phyloP scores from a whole-genome alignment of 176 grass and related monocot genomes.

The Oryza glumipatula region DNA sequence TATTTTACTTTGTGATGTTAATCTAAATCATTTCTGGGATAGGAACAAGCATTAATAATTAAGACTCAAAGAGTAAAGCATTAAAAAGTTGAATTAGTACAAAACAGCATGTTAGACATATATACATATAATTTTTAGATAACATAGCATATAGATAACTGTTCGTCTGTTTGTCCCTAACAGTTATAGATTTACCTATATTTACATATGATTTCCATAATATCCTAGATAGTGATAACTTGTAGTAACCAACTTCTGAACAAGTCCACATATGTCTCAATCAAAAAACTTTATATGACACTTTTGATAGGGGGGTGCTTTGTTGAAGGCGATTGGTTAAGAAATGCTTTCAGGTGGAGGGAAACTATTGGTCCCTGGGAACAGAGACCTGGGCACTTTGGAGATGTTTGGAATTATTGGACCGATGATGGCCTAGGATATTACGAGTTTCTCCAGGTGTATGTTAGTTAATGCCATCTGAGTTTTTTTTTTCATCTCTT shows the following conservation, averaged over 20 bases:
- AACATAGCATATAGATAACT: not conserved
- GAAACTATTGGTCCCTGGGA: constrained; percentile 82
- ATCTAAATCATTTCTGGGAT: not conserved
- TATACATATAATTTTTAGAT: not conserved
- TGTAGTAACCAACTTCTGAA: not conserved
- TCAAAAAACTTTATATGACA: too few species aligned
- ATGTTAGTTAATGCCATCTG: constrained; percentile 26
- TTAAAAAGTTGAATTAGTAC: constrained; percentile 10
- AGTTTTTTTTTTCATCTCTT: not conserved
- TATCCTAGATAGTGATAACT: not conserved
- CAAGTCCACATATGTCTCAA: not conserved
- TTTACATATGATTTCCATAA: constrained; percentile 13
- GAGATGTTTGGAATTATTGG: constrained; percentile 90
- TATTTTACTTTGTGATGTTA: not conserved
- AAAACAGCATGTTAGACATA: constrained; percentile 11
- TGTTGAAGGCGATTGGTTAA: constrained; percentile 70
- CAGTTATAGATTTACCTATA: not conserved
- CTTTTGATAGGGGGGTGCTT: constrained; percentile 64
- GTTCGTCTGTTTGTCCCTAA: not conserved
- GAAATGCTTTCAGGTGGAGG: constrained; percentile 89
- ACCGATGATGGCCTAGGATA: constrained; percentile 90
- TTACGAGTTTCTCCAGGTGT: constrained; percentile 88
- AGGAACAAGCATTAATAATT: not conserved
- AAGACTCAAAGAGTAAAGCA: not conserved
- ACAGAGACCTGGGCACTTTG: constrained; percentile 80